A percentile compares a stretch with the other conserved stretches of the same genome.
These are phyloP conservation scores for Pyrenochaeta sp. DNA, from an alignment of 2,329 filamentous ascomycete genomes.

Conservation along the genomic window DNA sequence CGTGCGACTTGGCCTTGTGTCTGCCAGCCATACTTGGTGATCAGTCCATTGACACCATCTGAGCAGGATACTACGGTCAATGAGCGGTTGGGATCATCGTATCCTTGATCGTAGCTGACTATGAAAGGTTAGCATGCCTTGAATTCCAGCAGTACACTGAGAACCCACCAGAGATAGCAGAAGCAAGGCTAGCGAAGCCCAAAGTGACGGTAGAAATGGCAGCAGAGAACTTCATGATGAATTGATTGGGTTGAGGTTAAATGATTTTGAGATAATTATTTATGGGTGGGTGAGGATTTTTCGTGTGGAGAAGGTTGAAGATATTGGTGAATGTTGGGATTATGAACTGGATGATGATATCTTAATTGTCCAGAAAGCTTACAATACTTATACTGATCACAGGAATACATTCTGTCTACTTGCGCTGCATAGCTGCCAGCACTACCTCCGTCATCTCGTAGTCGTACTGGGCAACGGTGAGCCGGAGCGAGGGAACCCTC, in stretches of 20 bases:
- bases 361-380: constrained; percentile 12
- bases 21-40: constrained; percentile 66
- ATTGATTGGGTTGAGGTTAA: constrained; percentile 9
- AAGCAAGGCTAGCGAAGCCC: constrained; percentile 37
- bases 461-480: constrained; percentile 27
- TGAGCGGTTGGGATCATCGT: constrained; percentile 66
- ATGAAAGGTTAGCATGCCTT: constrained; percentile 7
- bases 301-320: constrained; percentile 6
- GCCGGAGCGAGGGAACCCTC: constrained; percentile 28
- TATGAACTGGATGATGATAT: constrained; percentile 22
- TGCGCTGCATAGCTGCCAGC: constrained; percentile 20
- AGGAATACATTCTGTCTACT: constrained; percentile 16
- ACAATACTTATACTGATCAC: constrained; percentile 36
- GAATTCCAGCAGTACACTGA: too few relatives aligned
- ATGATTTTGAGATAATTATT: constrained; percentile 2
- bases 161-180: constrained; percentile 42
- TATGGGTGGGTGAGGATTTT: constrained; percentile 1
- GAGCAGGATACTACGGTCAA: constrained; percentile 70
- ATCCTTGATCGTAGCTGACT: constrained; percentile 76
- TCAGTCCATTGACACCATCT: constrained; percentile 71
- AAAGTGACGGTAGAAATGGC: constrained; percentile 32
- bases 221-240: constrained; percentile 45
- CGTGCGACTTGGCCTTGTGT: constrained; percentile 55
- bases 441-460: constrained; percentile 24
- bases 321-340: constrained; percentile 7